A percentile compares a stretch with the other conserved stretches of the same genome.
Evolutionary conservation across 192 early-diverging fungal species (phyloP).

Genomic region (Irineochytrium annulatum): DNA sequence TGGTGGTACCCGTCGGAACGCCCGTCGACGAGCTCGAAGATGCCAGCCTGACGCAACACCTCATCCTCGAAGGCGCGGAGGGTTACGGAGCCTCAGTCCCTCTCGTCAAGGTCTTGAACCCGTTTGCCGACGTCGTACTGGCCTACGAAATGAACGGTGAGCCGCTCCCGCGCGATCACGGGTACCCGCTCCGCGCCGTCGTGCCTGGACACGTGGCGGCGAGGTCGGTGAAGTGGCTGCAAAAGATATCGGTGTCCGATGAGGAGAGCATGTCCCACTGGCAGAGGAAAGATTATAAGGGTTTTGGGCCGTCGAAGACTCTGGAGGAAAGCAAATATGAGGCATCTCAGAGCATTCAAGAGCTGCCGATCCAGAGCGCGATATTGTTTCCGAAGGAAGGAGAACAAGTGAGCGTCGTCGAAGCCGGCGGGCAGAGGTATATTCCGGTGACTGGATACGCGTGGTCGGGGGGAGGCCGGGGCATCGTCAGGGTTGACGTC

Average conservation of each 20-base stretch:
- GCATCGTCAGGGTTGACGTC: conserved; percentile 41
- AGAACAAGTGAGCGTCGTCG: conserved; percentile 12
- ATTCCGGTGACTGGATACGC: conserved; percentile 50
- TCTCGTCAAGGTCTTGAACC: conserved; percentile 56
- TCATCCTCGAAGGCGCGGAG: conserved; percentile 32
- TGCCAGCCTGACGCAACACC: conserved; percentile 59
- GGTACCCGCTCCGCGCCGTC: conserved; percentile 80
- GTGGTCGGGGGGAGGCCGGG: conserved; percentile 33
- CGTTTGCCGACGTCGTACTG: conserved; percentile 64
- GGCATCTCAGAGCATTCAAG: conserved; percentile 58
- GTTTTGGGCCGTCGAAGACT: conserved; percentile 42
- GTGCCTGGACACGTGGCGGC: conserved; percentile 89
- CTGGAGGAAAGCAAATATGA: conserved; percentile 36
- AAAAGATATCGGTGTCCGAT: conserved; percentile 31
- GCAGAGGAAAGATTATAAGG: conserved; percentile 53
- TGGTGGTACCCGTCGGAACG: conserved; percentile 46
- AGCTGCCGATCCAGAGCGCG: conserved; percentile 77
- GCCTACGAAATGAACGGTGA: conserved; percentile 66
- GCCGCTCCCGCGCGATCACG: conserved; percentile 53
- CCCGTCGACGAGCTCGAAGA: conserved; percentile 59
- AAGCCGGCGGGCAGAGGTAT: conserved; percentile 3
- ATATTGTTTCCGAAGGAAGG: conserved; percentile 54
- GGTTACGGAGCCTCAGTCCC: conserved; percentile 72
- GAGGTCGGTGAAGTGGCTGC: conserved; percentile 78
- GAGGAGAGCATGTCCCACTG: conserved; percentile 38